Evolutionary conservation across 345 rosid genomes (phyloP), one percentile per base, ranked within the genome.

Genomic region (Lumnitzera racemosa): DNA sequence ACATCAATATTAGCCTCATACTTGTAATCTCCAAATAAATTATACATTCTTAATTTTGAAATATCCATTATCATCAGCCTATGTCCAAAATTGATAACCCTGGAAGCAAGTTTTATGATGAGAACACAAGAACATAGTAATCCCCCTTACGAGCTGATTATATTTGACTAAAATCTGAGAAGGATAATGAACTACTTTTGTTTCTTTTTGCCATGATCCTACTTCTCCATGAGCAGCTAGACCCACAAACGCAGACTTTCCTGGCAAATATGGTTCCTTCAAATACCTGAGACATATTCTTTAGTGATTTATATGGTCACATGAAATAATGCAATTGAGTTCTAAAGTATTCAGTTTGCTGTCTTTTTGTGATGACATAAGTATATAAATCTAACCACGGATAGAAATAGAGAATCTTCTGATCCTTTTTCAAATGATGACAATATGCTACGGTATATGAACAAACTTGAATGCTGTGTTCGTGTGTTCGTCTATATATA

Each of bases 61-160:
- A 49, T 4, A 47, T 0, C 80, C 80, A 2, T 62, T 43, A 41
- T 43, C 50, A 36, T 73, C 61, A 4, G 83, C 68, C 57, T 17
- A 56, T 5, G 70, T 57, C 80, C 80, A 79, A 5, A 79, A 79
- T 16, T 79, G 83, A 59, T 79, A 75, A 3, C 80, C 80, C 80
- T 79, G 68, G 13, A 53, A 11, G 14, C 11, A 24, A 1, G 0
- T 51, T 15, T 51, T 15, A 12, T 25, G 8, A 5, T 0, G 14
- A 8, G 31, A 0, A 12, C 24, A 41, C 12, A 24, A 23, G 20
- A 36, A 11, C n/a, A 2, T 14, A 0, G 13, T 47, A 12, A 24
- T 24, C 36, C 4, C 1, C 13, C 2, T 16, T 4, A 5, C 9
- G 16, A 25, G 23, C 20, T 24, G 12, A 36, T 47, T 0, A 27